Conservation (phyloP, 2,329 filamentous ascomycete genomes). For the Clarireedia hainanense region DNA sequence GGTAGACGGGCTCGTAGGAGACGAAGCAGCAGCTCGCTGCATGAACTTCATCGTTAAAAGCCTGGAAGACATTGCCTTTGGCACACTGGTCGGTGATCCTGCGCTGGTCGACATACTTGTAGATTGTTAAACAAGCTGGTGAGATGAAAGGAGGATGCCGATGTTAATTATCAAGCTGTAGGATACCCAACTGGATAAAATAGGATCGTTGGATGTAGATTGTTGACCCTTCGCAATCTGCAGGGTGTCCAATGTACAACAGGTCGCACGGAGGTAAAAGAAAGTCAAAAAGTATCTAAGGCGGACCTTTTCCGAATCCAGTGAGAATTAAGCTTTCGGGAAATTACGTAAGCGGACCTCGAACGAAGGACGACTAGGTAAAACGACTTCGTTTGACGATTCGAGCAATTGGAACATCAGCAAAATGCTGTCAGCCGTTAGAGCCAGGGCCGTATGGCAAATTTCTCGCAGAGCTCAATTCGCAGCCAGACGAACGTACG, state of each 20-base stretch:
- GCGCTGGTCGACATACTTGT: slow-evolving; percentile 22
- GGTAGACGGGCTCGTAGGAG: slow-evolving; percentile 35
- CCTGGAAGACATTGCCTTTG: slow-evolving; percentile 74
- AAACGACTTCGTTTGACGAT: not conserved
- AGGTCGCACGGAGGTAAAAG: slow-evolving; percentile 3
- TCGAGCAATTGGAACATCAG: slow-evolving; percentile 21
- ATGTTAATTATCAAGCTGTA: not conserved
- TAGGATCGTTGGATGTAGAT: not conserved
- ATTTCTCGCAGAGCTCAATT: slow-evolving; percentile 29
- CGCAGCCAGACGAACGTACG: slow-evolving; percentile 22
- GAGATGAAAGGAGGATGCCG: not conserved
- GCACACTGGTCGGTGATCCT: slow-evolving; percentile 30
- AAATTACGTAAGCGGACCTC: slow-evolving; percentile 4
- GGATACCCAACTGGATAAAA: not conserved
- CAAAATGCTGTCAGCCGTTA: slow-evolving; percentile 37
- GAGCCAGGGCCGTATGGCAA: slow-evolving; percentile 33
- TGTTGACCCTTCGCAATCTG: not conserved
- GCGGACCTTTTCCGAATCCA: slow-evolving; percentile 2
- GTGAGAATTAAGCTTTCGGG: slow-evolving; percentile 2
- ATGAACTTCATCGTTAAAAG: slow-evolving; percentile 97
- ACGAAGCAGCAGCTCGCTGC: slow-evolving; percentile 71
- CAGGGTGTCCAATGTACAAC: not conserved
- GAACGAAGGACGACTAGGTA: not conserved
- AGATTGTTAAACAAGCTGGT: not conserved
- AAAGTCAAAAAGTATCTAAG: not conserved